Base-by-base conservation (phyloP, 2,329 filamentous ascomycete species). In the Aspergillus sp. region DNA sequence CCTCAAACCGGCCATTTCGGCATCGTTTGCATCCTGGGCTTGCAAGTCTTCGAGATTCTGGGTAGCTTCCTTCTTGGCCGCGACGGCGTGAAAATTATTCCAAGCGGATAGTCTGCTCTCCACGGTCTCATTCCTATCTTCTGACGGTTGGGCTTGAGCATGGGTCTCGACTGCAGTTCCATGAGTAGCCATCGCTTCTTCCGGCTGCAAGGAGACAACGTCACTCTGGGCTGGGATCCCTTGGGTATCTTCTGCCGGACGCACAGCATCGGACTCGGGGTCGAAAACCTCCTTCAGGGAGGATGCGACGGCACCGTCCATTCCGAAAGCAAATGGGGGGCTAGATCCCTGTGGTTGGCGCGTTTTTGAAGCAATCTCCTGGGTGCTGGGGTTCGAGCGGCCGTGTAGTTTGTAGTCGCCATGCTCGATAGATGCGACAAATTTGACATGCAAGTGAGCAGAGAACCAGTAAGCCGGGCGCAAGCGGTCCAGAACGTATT, bases 401-500 rank as follows among this genome's bases (percentile, higher is more conserved):
- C 19, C 46, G 3, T 53, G 47, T 10, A 51, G 40, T 4, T 54
- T 49, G 22, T 65, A 63, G 13, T 75, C 63, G 14, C 70, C 68
- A 56, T 85, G 77, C 5, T 79, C 64, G 45, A 85, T 71, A 1
- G 78, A 55, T 1, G 92, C 94, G 0, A 86, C 73, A 67, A 88
- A 97, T 66, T 93, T 95, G 76, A 88, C 86, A 71, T 99, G 94
- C 74, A 97, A 73, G 72, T 99, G 94, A 2, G 92, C 94, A 35
- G 89, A 87, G 68, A 97, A 96, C 94, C 94, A 99, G 68, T 90
- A 87, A 0, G 81, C 80, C 9, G 94, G 94, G 48, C 90, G 81
- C 48, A 99, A 72, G 26, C 89, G 82, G 65, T 96, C 86, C 72
- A 97, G 81, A 17, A 96, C 85, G 60, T 88, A 83, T 65, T 82